These are phyloP conservation scores for Myxozyma vanderwaltii DNA, from an alignment of 805 yeast genomes.

Conservation along the genomic window DNA sequence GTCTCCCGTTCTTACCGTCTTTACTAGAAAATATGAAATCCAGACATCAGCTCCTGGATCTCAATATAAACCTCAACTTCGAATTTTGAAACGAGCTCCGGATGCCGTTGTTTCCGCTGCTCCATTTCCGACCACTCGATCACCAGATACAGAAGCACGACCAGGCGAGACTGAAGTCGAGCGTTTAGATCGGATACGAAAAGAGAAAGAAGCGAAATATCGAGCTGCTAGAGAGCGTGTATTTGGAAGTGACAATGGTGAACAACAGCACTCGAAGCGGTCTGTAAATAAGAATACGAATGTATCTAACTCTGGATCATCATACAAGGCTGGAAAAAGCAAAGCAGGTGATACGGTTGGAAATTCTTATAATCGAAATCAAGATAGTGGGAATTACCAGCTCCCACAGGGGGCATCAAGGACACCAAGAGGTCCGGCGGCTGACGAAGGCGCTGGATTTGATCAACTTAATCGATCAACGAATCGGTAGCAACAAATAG, in stretches of 20 bases:
- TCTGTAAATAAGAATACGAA: not conserved
- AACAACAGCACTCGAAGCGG: not conserved
- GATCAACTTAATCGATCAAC: too few species aligned
- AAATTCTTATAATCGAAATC: too few species aligned
- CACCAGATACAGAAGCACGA: not conserved
- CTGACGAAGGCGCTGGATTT: too few species aligned
- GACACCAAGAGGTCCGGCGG: too few species aligned
- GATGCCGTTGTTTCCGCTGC: not conserved
- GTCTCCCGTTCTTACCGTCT: not conserved
- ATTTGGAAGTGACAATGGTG: constrained; percentile 13
- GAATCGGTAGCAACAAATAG: too few species aligned
- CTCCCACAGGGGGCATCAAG: too few species aligned
- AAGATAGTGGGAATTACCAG: too few species aligned
- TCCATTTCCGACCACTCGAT: not conserved
- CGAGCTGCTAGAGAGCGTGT: constrained; percentile 27
- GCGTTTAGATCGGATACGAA: constrained; percentile 18
- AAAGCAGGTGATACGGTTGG: too few species aligned
- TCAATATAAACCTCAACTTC: constrained; percentile 28
- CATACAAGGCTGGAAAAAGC: too few species aligned
- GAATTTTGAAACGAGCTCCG: constrained; percentile 29
- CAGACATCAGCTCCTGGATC: constrained; percentile 20
- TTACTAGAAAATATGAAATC: constrained; percentile 18
- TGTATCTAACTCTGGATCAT: not conserved
- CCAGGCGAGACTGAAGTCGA: constrained; percentile 27
- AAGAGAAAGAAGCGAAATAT: constrained; percentile 29